Evolutionary conservation across 768 basidiomycete genomes (phyloP).

Genomic region (Scleroderma citrinum): DNA sequence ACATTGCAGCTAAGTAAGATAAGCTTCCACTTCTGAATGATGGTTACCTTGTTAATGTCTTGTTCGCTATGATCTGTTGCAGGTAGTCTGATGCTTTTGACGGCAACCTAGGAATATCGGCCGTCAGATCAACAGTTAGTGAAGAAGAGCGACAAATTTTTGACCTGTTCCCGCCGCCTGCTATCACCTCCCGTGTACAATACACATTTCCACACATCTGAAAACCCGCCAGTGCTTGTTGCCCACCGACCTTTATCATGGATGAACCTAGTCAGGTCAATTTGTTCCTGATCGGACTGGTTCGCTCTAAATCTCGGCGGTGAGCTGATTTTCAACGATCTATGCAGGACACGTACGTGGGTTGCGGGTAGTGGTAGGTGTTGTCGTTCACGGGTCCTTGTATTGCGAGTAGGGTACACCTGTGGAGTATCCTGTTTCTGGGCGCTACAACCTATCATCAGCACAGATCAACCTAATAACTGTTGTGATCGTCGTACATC

Average conservation of each 20-base stretch:
- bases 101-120: background rate
- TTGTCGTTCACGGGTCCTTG: too few species aligned
- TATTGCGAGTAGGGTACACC: too few species aligned
- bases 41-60: background rate
- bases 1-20: background rate
- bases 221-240: background rate
- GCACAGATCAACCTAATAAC: too few species aligned
- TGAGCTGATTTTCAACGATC: background rate
- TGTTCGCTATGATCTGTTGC: background rate
- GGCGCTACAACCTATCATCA: background rate
- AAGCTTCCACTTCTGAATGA: background rate
- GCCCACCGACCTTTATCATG: background rate
- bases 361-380: background rate
- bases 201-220: constrained; percentile 6
- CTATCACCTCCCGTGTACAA: background rate
- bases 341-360: background rate
- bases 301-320: background rate
- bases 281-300: background rate
- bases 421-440: too few species aligned
- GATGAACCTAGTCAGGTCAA: background rate
- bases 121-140: background rate
- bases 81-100: background rate
- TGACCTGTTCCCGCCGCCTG: background rate
- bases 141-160: background rate
- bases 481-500: background rate